Evolutionary conservation across 441 rosid species (phyloP), one percentile per base, ranked within the genome.

Genomic region (Pelargonium myrrhifolium): DNA sequence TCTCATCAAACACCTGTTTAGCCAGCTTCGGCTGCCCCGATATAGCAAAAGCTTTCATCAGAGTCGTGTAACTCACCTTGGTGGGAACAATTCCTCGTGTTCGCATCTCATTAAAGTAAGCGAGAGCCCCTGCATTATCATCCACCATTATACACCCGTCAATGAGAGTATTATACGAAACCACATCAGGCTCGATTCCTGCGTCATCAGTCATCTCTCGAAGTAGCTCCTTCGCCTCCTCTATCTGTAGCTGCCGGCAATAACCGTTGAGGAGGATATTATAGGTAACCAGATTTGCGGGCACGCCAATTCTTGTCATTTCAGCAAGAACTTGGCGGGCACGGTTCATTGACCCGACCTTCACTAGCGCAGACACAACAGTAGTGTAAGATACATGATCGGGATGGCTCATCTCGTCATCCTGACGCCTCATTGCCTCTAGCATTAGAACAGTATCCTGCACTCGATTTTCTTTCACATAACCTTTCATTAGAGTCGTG

Each of bases 401-500:
- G 31, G 97, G 95, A 56, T 84, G 96, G 69, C 96, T 87, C 0
- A 77, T 78, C 6, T 62, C 74, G 71, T 87, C 89, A 53, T 83
- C 93, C 72, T 89, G 89, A 63, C 66, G 77, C 72, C 85, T 80
- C 97, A 91, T 93, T 6, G 97, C 99, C 82, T 91, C 97, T 14
- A 93, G 80, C 89, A 80, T 88, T 59, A 89, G 84, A 37, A 86
- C 89, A 0, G 95, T 86, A 64, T 90, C 93, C 0, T 74, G 73
- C 45, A 87, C 89, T 2, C 95, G 87, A 15, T 96, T 89, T 42
- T 74, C 81, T 66, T 85, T 88, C 99, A 93, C 91, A 66, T 93
- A 93, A 73, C 97, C 99, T 82, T 91, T 93, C 99, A 93, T 93
- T 28, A 93, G 64, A 35, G 93, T 93, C 0, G 97, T 89, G 82